Evolutionary conservation across 108 stramenopile species (phyloP).

Genomic region (Aurantiochytrium sp.): DNA sequence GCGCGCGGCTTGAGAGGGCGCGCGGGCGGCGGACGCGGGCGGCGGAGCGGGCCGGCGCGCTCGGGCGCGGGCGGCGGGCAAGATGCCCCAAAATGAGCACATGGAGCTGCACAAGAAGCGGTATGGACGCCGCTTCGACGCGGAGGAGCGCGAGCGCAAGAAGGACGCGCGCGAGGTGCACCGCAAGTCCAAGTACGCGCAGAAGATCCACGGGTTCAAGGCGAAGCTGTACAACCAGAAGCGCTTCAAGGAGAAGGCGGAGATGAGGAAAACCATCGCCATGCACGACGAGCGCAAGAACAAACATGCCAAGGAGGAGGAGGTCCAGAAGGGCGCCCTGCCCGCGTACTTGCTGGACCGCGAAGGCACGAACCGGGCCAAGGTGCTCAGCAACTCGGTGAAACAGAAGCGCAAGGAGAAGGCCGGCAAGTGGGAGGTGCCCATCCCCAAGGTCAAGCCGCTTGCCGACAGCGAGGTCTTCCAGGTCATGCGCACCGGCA

Average conservation of each 20-base stretch:
- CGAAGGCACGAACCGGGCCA: constrained; percentile 92
- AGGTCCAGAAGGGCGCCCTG: constrained; percentile 89
- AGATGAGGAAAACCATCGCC: constrained; percentile 97
- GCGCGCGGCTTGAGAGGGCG: too few relatives aligned
- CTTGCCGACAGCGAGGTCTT: constrained; percentile 99
- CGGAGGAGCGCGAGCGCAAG: constrained; percentile 86
- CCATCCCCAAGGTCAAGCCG: constrained; percentile 97
- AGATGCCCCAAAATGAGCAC: constrained; percentile 96
- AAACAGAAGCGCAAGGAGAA: constrained; percentile 99
- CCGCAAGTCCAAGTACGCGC: constrained; percentile 86
- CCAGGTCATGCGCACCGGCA: constrained; percentile 83
- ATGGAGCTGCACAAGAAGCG: constrained; percentile 98
- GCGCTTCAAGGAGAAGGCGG: constrained; percentile 99
- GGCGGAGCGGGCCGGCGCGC: not conserved
- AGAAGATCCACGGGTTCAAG: constrained; percentile 92
- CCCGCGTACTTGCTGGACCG: constrained; percentile 96
- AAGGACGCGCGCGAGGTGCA: constrained; percentile 92
- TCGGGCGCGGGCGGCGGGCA: not conserved
- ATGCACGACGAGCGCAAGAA: constrained; percentile 92
- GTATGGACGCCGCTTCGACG: constrained; percentile 92
- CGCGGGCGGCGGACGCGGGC: not conserved
- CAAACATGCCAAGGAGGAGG: constrained; percentile 86
- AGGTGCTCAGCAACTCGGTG: constrained; percentile 94
- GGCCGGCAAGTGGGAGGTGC: constrained; percentile 99
- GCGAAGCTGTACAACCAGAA: constrained; percentile 93